Evolutionary conservation across 768 basidiomycete genomes (phyloP).

Genomic region (Melanogaster broomeanus): DNA sequence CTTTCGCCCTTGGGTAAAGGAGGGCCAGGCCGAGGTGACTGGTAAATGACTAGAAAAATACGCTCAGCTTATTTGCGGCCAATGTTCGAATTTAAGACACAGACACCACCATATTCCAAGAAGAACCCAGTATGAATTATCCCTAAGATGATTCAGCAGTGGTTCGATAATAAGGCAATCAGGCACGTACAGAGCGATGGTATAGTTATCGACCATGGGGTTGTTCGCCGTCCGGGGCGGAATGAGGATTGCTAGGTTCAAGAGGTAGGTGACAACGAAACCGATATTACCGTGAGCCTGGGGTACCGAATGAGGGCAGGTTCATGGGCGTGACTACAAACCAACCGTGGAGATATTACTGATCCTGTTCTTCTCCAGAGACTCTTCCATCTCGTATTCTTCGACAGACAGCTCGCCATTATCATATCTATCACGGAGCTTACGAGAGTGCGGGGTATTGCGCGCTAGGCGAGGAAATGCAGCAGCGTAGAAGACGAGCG

Average conservation of each 20-base stretch:
- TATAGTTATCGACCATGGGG: constrained; percentile 73
- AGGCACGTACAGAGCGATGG: constrained; percentile 62
- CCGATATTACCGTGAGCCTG: constrained; percentile 80
- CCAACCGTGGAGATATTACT: constrained; percentile 82
- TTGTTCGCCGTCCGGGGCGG: constrained; percentile 48
- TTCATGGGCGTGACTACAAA: background rate
- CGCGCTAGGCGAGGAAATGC: constrained; percentile 79
- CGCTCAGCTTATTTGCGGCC: background rate
- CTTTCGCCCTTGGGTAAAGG: constrained; percentile 72
- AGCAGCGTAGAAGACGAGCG: constrained; percentile 79
- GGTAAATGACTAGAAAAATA: constrained; percentile 70
- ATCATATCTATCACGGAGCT: constrained; percentile 55
- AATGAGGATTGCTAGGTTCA: constrained; percentile 72
- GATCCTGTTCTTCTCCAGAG: constrained; percentile 80
- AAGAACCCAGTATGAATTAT: constrained; percentile 76
- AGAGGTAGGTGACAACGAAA: constrained; percentile 60
- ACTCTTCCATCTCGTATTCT: constrained; percentile 74
- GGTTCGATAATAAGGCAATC: background rate
- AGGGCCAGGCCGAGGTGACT: constrained; percentile 83
- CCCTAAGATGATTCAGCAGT: constrained; percentile 37
- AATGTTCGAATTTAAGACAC: constrained; percentile 21
- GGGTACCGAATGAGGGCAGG: background rate
- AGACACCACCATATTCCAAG: constrained; percentile 90
- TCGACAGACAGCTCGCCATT: constrained; percentile 58
- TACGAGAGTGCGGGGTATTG: constrained; percentile 66